Evolutionary conservation across 2,329 filamentous ascomycete genomes (phyloP), one percentile per base, ranked within the genome.

Genomic region (Fusarium sp.): DNA sequence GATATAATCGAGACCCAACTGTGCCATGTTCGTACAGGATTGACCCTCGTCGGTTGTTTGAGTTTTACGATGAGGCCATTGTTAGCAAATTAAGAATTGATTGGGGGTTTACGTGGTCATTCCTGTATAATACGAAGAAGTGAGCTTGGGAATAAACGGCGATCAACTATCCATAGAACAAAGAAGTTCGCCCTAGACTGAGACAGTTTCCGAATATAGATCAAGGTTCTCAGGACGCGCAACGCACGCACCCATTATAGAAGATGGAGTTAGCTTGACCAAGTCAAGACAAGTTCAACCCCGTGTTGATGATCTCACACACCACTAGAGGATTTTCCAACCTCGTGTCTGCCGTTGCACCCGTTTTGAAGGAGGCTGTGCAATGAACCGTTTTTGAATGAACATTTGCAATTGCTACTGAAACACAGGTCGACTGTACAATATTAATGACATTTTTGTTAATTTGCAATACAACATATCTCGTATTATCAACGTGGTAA

Each of bases 181-280:
- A 69, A 42, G 43, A 43, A 25, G 33, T 40, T 35, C 30, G 25
- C 25, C 30, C 37, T 38, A 43, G 53, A 66, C 21, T 30, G 46
- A 67, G 57, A 50, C 47, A 38, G 42, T 42, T 73, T 67, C 66
- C 60, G 49, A 74, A 72, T 73, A 71, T 74, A 73, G 67, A 71
- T 42, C 62, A 53, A 60, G 18, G 43, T 35, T 42, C 19, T 56
- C 53, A 67, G 71, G 71, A 68, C 71, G 71, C 71, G 71, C 30
- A 52, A 50, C 47, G n/a, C 71, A 72, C 63, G 67, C 71, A 54
- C 72, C 61, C 67, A 65, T 25, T 32, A 52, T 61, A 15, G 42
- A 68, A 57, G 44, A 49, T 57, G 50, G 25, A 66, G 56, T 60
- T 28, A 16, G n/a, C 33, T 50, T 37, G 37, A 23, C 37, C 52